phyloP scores from a whole-genome alignment of 805 yeast species.

The Wickerhamomyces alni region DNA sequence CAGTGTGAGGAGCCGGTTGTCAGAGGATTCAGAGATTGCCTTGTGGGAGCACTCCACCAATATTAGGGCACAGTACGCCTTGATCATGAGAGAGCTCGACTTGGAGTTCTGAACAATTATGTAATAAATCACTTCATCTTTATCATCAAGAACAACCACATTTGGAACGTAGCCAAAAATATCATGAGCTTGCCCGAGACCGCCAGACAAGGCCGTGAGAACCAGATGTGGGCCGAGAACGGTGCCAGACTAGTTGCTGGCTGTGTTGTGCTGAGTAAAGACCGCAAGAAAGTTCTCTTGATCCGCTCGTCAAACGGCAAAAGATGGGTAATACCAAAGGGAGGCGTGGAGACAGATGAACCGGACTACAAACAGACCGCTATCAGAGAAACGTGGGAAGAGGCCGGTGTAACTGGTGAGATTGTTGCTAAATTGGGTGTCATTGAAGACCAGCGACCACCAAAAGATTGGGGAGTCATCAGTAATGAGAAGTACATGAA shows the following conservation, averaged over 20 bases:
- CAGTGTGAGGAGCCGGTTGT: not conserved
- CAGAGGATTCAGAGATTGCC: constrained; percentile 2
- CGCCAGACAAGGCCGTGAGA: not conserved
- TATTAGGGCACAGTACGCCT: constrained; percentile 3
- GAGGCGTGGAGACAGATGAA: constrained; percentile 90
- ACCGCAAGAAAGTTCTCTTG: constrained; percentile 62
- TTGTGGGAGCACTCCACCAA: constrained; percentile 5
- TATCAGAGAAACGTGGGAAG: constrained; percentile 94
- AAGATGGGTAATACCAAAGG: constrained; percentile 90
- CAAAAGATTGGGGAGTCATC: constrained; percentile 35
- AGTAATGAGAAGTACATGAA: constrained; percentile 22
- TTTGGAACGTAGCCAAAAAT: no score
- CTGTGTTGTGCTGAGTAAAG: constrained; percentile 62
- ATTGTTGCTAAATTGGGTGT: constrained; percentile 53
- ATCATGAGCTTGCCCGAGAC: constrained; percentile 65
- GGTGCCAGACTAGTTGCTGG: constrained; percentile 94
- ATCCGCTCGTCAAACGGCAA: constrained; percentile 65
- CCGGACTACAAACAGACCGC: constrained; percentile 40
- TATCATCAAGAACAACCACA: no score
- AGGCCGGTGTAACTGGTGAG: constrained; percentile 81
- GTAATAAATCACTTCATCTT: not conserved
- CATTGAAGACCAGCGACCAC: constrained; percentile 55
- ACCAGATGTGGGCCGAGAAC: constrained; percentile 44
- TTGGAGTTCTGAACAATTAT: not conserved
- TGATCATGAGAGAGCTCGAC: not conserved